Base-by-base conservation (phyloP, 495 filamentous ascomycete genomes). In the Penicillium argentinense region DNA sequence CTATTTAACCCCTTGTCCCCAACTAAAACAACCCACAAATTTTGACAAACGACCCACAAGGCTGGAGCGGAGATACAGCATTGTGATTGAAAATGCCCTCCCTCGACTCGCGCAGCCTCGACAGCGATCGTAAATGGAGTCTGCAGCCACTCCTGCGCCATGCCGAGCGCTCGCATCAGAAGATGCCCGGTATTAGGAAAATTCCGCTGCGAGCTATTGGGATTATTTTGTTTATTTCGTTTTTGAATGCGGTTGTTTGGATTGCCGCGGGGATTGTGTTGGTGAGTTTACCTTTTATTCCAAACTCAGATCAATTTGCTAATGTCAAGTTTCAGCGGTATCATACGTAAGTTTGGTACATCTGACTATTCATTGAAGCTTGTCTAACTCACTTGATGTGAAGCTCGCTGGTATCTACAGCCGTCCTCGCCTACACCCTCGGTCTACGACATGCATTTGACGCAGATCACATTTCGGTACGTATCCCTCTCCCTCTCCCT, bases 381-480 rank as follows among this genome's bases (percentile, higher is more conserved):
- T 18, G 12, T n/a, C 26, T 19, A 19, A 27, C 3, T 5, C 9
- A 8, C 3, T 33, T 1, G 13, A 14, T 33, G 9, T 4, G 22
- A n/a, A 83, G 80, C 5, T 68, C 77, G 3, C 72, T 96, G 44
- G 81, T 91, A 29, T 86, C 85, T 12, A 85, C 89, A 3, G 87
- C 91, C 4, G 81, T 92, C 12, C 77, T 95, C 0, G 81, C 92
- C 11, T 96, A 95, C 64, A 91, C 91, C 0, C 76, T 98, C 5
- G 92, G 93, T 5, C 78, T 98, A 16, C 82, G 93, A 41, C 92
- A 98, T 76, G 93, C 93, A 3, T 83, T 97, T 38, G 93, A 97
- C 62, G 93, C 93, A 12, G 92, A 98, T 66, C 93, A 98, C 69
- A 97, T 98, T 67, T 84, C 86, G 39, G 80, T 84, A 67, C 22